Evolutionary conservation across 2,329 filamentous ascomycete species (phyloP).

Genomic region (Cadophora luteo-olivacea): DNA sequence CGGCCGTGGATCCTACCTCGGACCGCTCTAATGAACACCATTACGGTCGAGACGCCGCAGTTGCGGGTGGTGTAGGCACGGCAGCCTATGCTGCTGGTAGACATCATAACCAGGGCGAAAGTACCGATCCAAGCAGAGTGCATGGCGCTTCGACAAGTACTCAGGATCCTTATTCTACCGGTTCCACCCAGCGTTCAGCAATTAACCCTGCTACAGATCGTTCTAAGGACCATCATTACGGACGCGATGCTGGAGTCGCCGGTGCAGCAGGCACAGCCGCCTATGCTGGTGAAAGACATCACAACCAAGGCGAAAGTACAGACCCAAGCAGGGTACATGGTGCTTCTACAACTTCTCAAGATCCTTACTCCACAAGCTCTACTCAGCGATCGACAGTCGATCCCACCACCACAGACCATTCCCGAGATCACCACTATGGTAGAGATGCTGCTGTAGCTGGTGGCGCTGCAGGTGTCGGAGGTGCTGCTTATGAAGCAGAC

Average conservation of each 20-base stretch:
- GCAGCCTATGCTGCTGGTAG: conserved; percentile 30
- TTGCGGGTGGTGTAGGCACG: conserved; percentile 26
- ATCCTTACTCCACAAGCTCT: conserved; percentile 12
- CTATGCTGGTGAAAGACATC: conserved; percentile 31
- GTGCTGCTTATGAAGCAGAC: conserved; percentile 30
- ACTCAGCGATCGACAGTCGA: conserved; percentile 34
- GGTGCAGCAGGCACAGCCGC: conserved; percentile 26
- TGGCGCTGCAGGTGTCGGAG: conserved; percentile 27
- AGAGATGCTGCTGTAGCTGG: conserved; percentile 31
- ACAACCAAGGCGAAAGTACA: conserved; percentile 20
- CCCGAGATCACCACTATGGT: conserved; percentile 30
- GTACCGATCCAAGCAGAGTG: background rate
- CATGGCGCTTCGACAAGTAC: conserved; percentile 5
- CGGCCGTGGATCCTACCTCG: background rate
- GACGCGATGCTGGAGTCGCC: conserved; percentile 29
- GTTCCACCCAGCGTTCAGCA: background rate
- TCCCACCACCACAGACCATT: conserved; percentile 45
- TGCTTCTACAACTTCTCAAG: background rate
- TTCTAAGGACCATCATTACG: background rate
- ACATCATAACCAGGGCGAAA: conserved; percentile 27
- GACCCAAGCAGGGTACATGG: conserved; percentile 1
- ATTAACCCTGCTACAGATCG: background rate
- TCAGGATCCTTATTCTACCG: background rate
- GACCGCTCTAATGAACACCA: background rate
- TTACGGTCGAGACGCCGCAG: conserved; percentile 30